These are phyloP conservation scores for Xylariaceae sp. DNA, from an alignment of 2,329 filamentous ascomycete species.

Conservation along the genomic window DNA sequence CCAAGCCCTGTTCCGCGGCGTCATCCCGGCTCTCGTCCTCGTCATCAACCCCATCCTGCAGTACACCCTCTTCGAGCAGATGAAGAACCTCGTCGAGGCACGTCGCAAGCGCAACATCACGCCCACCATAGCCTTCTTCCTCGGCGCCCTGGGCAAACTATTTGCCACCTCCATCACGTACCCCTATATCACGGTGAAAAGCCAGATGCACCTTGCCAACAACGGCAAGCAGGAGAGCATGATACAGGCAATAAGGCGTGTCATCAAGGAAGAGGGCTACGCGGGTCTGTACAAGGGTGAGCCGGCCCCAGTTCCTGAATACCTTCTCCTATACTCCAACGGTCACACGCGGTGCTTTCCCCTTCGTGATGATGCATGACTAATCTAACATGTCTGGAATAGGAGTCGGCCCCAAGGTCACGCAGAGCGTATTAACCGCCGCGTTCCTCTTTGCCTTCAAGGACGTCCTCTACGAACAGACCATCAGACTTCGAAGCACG, in stretches of 20 bases:
- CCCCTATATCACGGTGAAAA: conserved; percentile 98
- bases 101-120: conserved; percentile 62
- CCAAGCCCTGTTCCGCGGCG: conserved; percentile 81
- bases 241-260: conserved; percentile 69
- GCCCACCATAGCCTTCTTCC: conserved; percentile 80
- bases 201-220: conserved; percentile 87
- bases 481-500: conserved; percentile 57
- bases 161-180: conserved; percentile 93
- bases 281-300: conserved; percentile 85
- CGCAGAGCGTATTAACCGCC: conserved; percentile 92
- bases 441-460: conserved; percentile 98
- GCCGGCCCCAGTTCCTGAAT: conserved; percentile 29
- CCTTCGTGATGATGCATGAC: not conserved
- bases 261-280: conserved; percentile 87
- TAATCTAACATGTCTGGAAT: conserved; percentile 6
- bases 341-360: too few relatives aligned
- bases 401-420: conserved; percentile 96
- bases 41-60: conserved; percentile 98
- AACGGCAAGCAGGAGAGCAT: conserved; percentile 75
- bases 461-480: conserved; percentile 87
- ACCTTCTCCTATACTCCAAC: not conserved
- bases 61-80: conserved; percentile 97
- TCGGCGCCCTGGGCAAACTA: conserved; percentile 91
- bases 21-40: conserved; percentile 85
- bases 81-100: conserved; percentile 85